Conservation (phyloP, 495 filamentous ascomycete genomes). For the Aspergillus nidulans region DNA sequence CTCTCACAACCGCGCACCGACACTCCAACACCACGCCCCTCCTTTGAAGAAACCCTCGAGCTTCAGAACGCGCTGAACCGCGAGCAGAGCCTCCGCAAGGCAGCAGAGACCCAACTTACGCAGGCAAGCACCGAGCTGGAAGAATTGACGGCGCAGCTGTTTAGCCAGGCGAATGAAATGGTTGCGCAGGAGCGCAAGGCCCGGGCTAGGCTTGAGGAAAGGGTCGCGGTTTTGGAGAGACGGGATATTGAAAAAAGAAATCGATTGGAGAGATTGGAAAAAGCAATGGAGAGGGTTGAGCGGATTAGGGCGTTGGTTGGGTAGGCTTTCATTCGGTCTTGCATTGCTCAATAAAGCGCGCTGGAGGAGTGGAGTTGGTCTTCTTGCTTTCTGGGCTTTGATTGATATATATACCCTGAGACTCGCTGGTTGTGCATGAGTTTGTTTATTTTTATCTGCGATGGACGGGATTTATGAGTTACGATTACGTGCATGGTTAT, state of each 20-base stretch:
- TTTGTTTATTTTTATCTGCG: neutral
- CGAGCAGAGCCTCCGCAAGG: constrained; percentile 66
- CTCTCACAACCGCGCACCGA: constrained; percentile 12
- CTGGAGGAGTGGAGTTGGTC: neutral
- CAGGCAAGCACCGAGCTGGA: constrained; percentile 78
- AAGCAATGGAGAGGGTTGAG: constrained; percentile 73
- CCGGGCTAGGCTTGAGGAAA: constrained; percentile 71
- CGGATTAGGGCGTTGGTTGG: constrained; percentile 68
- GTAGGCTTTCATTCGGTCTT: constrained; percentile 5
- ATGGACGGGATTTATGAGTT: neutral
- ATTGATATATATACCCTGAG: neutral
- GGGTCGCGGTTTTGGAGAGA: constrained; percentile 63
- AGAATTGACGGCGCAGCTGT: constrained; percentile 79
- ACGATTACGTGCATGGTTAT: constrained; percentile 5
- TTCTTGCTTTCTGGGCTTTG: neutral
- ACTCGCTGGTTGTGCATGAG: neutral
- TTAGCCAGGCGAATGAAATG: constrained; percentile 97
- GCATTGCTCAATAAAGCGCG: neutral
- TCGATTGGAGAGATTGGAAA: constrained; percentile 69
- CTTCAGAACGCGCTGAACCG: constrained; percentile 64
- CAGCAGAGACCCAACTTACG: constrained; percentile 69
- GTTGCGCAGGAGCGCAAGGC: constrained; percentile 83
- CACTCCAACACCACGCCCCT: constrained; percentile 18
- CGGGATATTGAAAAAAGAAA: constrained; percentile 67
- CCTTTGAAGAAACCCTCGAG: constrained; percentile 45